These are phyloP conservation scores for Daldinia childiae DNA, from an alignment of 495 filamentous ascomycete species.

Conservation along the genomic window DNA sequence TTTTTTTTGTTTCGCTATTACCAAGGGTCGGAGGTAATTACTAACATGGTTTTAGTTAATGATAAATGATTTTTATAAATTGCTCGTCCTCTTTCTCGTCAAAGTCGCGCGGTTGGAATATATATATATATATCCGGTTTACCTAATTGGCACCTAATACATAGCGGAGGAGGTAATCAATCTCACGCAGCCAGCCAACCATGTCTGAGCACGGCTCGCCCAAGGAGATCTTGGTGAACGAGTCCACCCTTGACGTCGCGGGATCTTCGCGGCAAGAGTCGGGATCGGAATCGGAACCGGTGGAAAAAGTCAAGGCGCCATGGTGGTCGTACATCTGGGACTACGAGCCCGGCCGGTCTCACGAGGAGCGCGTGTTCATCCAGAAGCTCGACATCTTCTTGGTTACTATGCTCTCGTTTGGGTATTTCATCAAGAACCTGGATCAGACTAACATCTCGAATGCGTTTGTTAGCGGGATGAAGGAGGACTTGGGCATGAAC, in stretches of 20 bases:
- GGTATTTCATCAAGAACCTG: slow-evolving; percentile 57
- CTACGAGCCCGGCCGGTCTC: slow-evolving; percentile 39
- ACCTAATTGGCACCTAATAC: neutral
- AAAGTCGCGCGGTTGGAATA: neutral
- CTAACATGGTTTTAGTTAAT: neutral
- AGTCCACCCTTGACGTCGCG: slow-evolving; percentile 17
- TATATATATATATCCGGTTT: no score
- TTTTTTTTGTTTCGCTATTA: neutral
- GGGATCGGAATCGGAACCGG: slow-evolving; percentile 1
- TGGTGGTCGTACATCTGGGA: slow-evolving; percentile 46
- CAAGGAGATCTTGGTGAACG: slow-evolving; percentile 28
- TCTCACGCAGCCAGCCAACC: neutral
- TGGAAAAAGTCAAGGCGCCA: slow-evolving; percentile 22
- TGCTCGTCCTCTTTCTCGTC: neutral
- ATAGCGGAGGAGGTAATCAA: neutral
- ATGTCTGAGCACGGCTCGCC: slow-evolving; percentile 28
- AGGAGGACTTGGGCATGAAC: slow-evolving; percentile 48
- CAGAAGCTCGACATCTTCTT: slow-evolving; percentile 49
- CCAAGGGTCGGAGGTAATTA: neutral
- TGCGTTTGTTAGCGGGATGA: slow-evolving; percentile 53
- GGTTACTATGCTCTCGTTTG: slow-evolving; percentile 51
- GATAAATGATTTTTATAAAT: slow-evolving; percentile 6
- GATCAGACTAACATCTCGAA: slow-evolving; percentile 55
- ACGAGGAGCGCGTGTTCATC: slow-evolving; percentile 40
- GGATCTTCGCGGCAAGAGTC: slow-evolving; percentile 2